A percentile compares a stretch with the other conserved stretches of the same genome.
These are phyloP conservation scores for Eleusine coracana DNA, from an alignment of 176 grass and related monocot species.

Conservation along the genomic window DNA sequence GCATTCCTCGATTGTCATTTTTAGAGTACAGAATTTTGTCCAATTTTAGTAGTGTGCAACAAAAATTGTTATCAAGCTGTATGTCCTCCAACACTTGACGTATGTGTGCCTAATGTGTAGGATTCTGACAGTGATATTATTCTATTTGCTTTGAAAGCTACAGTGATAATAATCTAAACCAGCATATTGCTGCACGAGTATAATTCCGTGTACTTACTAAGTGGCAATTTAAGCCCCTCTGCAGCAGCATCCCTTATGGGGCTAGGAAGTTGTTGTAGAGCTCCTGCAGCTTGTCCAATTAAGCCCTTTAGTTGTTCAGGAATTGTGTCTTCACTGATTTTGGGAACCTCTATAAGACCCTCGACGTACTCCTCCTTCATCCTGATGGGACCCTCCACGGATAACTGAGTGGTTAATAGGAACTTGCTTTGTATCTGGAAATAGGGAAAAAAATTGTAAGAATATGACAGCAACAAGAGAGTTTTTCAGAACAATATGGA, in stretches of 20 bases:
- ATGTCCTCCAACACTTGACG: slow-evolving; percentile 13
- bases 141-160: background rate
- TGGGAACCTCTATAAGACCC: slow-evolving; percentile 71
- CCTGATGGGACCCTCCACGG: slow-evolving; percentile 81
- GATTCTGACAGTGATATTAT: background rate
- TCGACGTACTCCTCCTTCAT: slow-evolving; percentile 95
- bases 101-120: background rate
- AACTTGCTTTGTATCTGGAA: slow-evolving; percentile 93
- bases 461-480: slow-evolving; percentile 10
- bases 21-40: background rate
- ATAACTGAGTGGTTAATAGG: slow-evolving; percentile 73
- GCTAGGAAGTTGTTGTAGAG: slow-evolving; percentile 78
- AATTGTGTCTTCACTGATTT: slow-evolving; percentile 65
- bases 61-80: slow-evolving; percentile 18
- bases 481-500: background rate
- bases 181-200: background rate
- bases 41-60: background rate
- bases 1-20: background rate
- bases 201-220: slow-evolving; percentile 63
- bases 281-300: slow-evolving; percentile 68
- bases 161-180: slow-evolving; percentile 3
- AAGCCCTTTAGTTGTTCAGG: slow-evolving; percentile 82
- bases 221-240: slow-evolving; percentile 81
- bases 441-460: slow-evolving; percentile 20
- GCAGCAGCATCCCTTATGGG: slow-evolving; percentile 78